Conservation (phyloP, 331 rosid genomes). For the Malus hybrid region DNA sequence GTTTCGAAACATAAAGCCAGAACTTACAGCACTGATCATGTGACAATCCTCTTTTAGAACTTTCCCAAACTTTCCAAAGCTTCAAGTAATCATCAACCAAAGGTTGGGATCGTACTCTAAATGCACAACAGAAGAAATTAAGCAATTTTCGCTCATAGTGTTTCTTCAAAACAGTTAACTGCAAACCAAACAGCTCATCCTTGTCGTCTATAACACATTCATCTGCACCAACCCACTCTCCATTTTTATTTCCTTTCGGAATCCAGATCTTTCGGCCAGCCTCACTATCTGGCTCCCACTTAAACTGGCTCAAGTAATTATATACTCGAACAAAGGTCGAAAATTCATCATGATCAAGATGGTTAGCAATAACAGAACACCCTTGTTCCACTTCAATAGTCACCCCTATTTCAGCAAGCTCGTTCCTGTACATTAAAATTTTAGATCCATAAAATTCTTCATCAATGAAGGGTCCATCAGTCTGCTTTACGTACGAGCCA, state of each 20-base stretch:
- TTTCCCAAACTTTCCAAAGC: slow-evolving; percentile 70
- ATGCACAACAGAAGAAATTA: slow-evolving; percentile 34
- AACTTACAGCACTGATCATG: slow-evolving; percentile 48
- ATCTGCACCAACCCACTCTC: slow-evolving; percentile 37
- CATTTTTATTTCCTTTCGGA: slow-evolving; percentile 24
- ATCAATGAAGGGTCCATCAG: slow-evolving; percentile 58
- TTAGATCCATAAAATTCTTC: slow-evolving; percentile 28
- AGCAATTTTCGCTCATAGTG: slow-evolving; percentile 27
- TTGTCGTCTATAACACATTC: slow-evolving; percentile 46
- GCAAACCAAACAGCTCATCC: slow-evolving; percentile 45
- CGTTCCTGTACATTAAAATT: slow-evolving; percentile 26
- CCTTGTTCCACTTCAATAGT: slow-evolving; percentile 23
- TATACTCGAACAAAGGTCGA: slow-evolving; percentile 31
- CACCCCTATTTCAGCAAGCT: slow-evolving; percentile 47
- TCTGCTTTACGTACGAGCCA: slow-evolving; percentile 23
- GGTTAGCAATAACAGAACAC: slow-evolving; percentile 26
- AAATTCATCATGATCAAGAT: slow-evolving; percentile 28
- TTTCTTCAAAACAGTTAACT: slow-evolving; percentile 30
- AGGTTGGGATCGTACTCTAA: slow-evolving; percentile 37
- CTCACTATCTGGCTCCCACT: slow-evolving; percentile 36
- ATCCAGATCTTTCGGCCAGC: slow-evolving; percentile 44
- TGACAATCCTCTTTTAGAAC: slow-evolving; percentile 24
- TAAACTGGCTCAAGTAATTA: slow-evolving; percentile 20
- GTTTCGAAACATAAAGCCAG: slow-evolving; percentile 44
- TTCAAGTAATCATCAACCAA: slow-evolving; percentile 43